phyloP scores from a whole-genome alignment of 306 rosid genomes.

The Castanospermum australe region DNA sequence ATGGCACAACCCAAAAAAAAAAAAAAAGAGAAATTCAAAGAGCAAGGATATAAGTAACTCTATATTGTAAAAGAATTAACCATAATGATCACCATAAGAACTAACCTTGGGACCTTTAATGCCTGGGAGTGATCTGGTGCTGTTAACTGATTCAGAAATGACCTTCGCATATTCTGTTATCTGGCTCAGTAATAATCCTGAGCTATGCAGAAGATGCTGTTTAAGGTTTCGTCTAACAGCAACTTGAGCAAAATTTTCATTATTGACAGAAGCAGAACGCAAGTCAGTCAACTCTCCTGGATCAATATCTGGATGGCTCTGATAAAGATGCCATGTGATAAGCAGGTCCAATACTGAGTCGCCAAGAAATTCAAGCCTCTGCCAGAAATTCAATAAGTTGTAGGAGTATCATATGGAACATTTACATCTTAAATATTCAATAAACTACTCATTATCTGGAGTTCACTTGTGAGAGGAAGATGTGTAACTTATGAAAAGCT shows the following conservation, averaged over 20 bases:
- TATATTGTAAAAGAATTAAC: neutral
- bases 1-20: neutral
- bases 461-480: neutral
- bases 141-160: slow-evolving; percentile 44
- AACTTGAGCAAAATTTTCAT: slow-evolving; percentile 83
- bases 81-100: slow-evolving; percentile 2
- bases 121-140: slow-evolving; percentile 38
- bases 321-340: slow-evolving; percentile 79
- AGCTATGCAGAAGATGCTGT: slow-evolving; percentile 74
- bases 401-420: slow-evolving; percentile 10
- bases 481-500: neutral
- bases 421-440: slow-evolving; percentile 4
- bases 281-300: slow-evolving; percentile 92
- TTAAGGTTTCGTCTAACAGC: slow-evolving; percentile 73
- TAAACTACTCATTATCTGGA: neutral
- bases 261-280: slow-evolving; percentile 91
- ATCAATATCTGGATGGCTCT: slow-evolving; percentile 62
- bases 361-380: slow-evolving; percentile 97
- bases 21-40: neutral
- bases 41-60: slow-evolving; percentile 3
- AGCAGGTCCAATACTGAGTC: slow-evolving; percentile 92
- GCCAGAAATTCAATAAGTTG: slow-evolving; percentile 39
- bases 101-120: slow-evolving; percentile 81
- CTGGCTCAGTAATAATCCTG: slow-evolving; percentile 62
- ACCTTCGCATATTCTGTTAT: slow-evolving; percentile 66